phyloP scores from a whole-genome alignment of 2,329 filamentous ascomycete species.

The Xylariomycetidae sp. region DNA sequence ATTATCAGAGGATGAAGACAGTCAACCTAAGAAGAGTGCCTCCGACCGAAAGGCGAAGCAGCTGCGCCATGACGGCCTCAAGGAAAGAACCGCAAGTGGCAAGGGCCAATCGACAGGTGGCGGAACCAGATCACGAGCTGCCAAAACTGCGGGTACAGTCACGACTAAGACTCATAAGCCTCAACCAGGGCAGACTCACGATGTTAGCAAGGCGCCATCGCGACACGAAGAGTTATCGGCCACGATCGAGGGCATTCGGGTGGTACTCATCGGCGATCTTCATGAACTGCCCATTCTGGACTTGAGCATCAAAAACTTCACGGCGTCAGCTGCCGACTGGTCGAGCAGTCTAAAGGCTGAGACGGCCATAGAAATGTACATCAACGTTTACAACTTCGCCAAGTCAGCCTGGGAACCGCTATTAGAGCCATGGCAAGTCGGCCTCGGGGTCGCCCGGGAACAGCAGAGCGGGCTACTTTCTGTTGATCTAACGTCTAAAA shows the following conservation, averaged over 20 bases:
- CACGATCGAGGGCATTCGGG: conserved; percentile 77
- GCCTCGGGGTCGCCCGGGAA: conserved; percentile 79
- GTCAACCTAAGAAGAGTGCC: conserved; percentile 30
- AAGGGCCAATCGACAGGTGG: conserved; percentile 48
- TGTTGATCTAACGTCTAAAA: conserved; percentile 81
- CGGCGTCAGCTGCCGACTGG: conserved; percentile 82
- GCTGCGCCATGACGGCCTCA: conserved; percentile 42
- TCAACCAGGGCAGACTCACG: conserved; percentile 24
- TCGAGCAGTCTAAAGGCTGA: conserved; percentile 81
- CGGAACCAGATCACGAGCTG: conserved; percentile 31
- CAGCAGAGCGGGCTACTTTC: conserved; percentile 69
- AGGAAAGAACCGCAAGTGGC: conserved; percentile 51
- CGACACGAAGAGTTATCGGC: conserved; percentile 74
- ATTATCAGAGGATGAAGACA: conserved; percentile 62
- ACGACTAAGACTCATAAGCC: conserved; percentile 14
- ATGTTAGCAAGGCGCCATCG: conserved; percentile 24
- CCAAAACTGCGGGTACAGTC: conserved; percentile 29
- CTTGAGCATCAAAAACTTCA: conserved; percentile 86
- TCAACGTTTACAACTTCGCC: conserved; percentile 98
- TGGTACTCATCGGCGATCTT: conserved; percentile 90
- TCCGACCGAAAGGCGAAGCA: conserved; percentile 53
- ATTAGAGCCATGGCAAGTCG: conserved; percentile 94
- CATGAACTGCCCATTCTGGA: conserved; percentile 95
- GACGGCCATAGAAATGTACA: conserved; percentile 84
- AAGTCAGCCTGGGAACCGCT: conserved; percentile 98